Conservation (phyloP, 163 green algal species). For the Coccomyxa subellipsoidea region DNA sequence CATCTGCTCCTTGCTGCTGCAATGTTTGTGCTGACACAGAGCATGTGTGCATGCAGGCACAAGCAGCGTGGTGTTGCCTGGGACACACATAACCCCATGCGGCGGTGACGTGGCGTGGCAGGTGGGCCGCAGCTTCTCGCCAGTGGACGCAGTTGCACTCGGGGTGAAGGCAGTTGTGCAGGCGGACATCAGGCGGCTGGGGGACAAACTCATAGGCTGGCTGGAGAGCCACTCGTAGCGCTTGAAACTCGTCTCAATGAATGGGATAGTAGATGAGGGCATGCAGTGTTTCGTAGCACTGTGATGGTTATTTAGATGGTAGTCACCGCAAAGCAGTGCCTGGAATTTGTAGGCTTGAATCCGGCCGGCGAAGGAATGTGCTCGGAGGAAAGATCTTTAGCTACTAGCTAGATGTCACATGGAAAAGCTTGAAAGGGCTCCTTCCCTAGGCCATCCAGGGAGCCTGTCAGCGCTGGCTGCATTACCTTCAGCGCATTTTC, state of each 20-base stretch:
- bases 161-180: conserved; percentile 2
- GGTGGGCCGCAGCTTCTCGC: conserved; percentile 13
- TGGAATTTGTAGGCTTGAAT: too few relatives aligned
- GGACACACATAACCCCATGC: conserved; percentile 60
- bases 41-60: neutral
- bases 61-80: conserved; percentile 46
- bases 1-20: neutral
- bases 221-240: conserved; percentile 6
- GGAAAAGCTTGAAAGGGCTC: too few relatives aligned
- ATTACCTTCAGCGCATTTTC: too few relatives aligned
- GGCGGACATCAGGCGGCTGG: conserved; percentile 17
- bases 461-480: too few relatives aligned
- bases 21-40: neutral
- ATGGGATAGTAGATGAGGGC: neutral
- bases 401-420: too few relatives aligned
- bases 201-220: conserved; percentile 2
- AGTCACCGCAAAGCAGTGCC: too few relatives aligned
- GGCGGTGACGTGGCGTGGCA: conserved; percentile 31
- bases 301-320: too few relatives aligned
- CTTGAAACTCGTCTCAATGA: too few relatives aligned
- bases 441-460: too few relatives aligned
- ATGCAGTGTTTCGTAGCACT: neutral
- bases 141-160: conserved; percentile 23
- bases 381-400: too few relatives aligned
- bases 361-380: too few relatives aligned